Conservation (phyloP, 352 stramenopile species). For the Phytopythium montanum region DNA sequence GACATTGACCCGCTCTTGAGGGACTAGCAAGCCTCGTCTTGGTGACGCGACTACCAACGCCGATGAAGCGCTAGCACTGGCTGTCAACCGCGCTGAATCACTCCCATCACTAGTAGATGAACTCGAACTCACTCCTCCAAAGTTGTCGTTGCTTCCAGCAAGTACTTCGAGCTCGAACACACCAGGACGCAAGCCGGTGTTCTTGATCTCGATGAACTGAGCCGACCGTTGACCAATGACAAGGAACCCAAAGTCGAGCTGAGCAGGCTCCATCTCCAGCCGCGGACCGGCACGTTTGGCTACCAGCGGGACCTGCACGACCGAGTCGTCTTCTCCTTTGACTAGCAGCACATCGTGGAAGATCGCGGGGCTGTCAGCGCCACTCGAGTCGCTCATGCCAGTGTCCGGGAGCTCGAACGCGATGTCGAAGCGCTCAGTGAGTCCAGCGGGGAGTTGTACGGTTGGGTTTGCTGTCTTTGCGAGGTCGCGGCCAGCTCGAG, state of each 20-base stretch:
- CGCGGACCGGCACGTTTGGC: slow-evolving; percentile 49
- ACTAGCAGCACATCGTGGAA: slow-evolving; percentile 64
- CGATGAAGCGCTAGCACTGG: not conserved
- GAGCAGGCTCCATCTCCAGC: slow-evolving; percentile 43
- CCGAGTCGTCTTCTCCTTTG: slow-evolving; percentile 50
- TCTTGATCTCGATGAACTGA: slow-evolving; percentile 48
- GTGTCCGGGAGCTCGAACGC: slow-evolving; percentile 31
- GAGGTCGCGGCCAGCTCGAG: slow-evolving; percentile 50
- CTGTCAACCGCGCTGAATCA: not conserved
- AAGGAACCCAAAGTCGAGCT: slow-evolving; percentile 66
- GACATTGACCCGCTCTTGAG: slow-evolving; percentile 31
- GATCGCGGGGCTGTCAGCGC: slow-evolving; percentile 21
- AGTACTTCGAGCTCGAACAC: slow-evolving; percentile 55
- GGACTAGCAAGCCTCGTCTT: slow-evolving; percentile 20
- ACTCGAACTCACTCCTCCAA: not conserved
- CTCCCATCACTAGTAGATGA: not conserved
- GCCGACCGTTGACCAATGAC: slow-evolving; percentile 55
- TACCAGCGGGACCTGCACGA: slow-evolving; percentile 57
- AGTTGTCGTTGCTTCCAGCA: slow-evolving; percentile 7
- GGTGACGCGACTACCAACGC: slow-evolving; percentile 18
- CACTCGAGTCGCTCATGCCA: slow-evolving; percentile 1
- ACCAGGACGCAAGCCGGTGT: slow-evolving; percentile 35
- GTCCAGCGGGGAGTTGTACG: slow-evolving; percentile 51
- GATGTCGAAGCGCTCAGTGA: slow-evolving; percentile 62
- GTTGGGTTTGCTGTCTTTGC: slow-evolving; percentile 65